Evolutionary conservation across 2,329 filamentous ascomycete genomes (phyloP).

Genomic region (Dothideomycetes sp.): DNA sequence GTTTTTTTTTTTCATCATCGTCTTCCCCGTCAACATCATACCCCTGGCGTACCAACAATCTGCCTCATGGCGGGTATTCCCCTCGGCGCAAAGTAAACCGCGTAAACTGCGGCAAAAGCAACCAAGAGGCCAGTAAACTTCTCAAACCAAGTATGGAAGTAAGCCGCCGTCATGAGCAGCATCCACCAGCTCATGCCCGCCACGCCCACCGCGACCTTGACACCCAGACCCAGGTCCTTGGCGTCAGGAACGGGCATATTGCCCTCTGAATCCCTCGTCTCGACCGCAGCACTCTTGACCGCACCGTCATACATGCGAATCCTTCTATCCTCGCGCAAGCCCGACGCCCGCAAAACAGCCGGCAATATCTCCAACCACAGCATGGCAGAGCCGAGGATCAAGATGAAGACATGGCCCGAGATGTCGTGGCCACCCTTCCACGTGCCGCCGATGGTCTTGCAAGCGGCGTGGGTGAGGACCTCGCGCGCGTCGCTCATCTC

Average conservation of each 20-base stretch:
- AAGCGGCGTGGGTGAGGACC: slow-evolving; percentile 64
- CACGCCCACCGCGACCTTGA: slow-evolving; percentile 47
- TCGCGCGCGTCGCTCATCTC: slow-evolving; percentile 35
- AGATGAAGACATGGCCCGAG: slow-evolving; percentile 85
- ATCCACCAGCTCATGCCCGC: slow-evolving; percentile 78
- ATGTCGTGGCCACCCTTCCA: slow-evolving; percentile 97
- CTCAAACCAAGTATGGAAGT: slow-evolving; percentile 98
- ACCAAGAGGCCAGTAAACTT: slow-evolving; percentile 53
- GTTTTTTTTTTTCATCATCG: neutral
- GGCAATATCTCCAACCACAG: slow-evolving; percentile 70
- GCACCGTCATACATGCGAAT: slow-evolving; percentile 58
- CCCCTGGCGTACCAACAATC: slow-evolving; percentile 37
- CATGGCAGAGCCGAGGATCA: slow-evolving; percentile 74
- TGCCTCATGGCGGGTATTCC: slow-evolving; percentile 30
- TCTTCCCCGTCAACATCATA: no score
- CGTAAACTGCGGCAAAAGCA: slow-evolving; percentile 32
- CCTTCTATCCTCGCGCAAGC: slow-evolving; percentile 49
- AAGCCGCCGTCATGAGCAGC: slow-evolving; percentile 96
- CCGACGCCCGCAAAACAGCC: slow-evolving; percentile 38
- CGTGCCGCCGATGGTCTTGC: slow-evolving; percentile 67
- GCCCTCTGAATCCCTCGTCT: slow-evolving; percentile 31
- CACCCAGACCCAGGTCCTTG: slow-evolving; percentile 29
- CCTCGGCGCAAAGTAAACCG: slow-evolving; percentile 37
- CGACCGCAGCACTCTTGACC: slow-evolving; percentile 33
- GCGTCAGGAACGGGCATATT: slow-evolving; percentile 23